Conservation (phyloP, 176 grass and related monocot species). For the Oryza meridionalis region DNA sequence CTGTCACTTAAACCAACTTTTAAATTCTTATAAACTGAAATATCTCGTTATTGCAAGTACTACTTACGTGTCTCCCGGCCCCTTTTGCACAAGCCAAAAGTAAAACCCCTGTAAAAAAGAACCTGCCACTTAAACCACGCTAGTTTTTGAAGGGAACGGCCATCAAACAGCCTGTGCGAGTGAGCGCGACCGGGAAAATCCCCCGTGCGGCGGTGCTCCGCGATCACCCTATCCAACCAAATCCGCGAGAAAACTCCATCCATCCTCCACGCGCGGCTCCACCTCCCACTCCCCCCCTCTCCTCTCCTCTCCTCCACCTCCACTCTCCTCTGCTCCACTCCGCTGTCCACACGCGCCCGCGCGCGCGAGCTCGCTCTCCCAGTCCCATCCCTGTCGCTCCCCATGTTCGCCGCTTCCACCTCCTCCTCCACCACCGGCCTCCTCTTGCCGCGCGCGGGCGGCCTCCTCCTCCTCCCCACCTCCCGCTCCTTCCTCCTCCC, state of each 20-base stretch:
- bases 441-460: constrained; percentile 26
- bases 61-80: too few relatives aligned
- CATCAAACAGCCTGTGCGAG: not conserved
- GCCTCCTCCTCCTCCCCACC: constrained; percentile 13
- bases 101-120: not conserved
- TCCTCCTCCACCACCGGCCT: not conserved
- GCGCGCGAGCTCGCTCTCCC: constrained; percentile 23
- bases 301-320: constrained; percentile 21
- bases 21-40: too few relatives aligned
- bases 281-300: constrained; percentile 12
- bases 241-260: constrained; percentile 28
- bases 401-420: constrained; percentile 54
- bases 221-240: constrained; percentile 54
- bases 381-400: constrained; percentile 17
- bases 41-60: too few relatives aligned
- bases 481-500: constrained; percentile 30
- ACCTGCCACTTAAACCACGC: not conserved
- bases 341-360: constrained; percentile 33
- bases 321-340: constrained; percentile 13
- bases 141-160: not conserved
- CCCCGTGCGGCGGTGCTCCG: constrained; percentile 15
- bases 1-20: too few relatives aligned
- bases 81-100: too few relatives aligned
- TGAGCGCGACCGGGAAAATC: not conserved
- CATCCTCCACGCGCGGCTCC: constrained; percentile 17